Conservation (phyloP, 148 eudicot genomes). For the Rhododendron kiyosumense region DNA sequence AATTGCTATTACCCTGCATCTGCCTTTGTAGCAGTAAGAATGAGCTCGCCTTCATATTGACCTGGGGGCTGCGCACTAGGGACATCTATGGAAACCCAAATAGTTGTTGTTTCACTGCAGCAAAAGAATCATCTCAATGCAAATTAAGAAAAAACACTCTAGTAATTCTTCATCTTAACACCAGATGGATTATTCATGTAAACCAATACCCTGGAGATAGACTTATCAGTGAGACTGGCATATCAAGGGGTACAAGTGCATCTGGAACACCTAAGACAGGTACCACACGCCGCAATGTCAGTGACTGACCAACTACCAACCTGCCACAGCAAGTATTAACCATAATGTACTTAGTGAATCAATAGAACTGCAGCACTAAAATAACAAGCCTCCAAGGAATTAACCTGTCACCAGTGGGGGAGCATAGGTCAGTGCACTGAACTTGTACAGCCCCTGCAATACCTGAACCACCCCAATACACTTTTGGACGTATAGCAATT, state of each 20-base stretch:
- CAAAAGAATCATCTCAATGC: constrained; percentile 21
- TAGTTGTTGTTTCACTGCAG: constrained; percentile 84
- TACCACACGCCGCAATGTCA: constrained; percentile 72
- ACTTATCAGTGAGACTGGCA: constrained; percentile 62
- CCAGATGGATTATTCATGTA: not conserved
- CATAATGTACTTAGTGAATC: not conserved
- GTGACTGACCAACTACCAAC: constrained; percentile 64
- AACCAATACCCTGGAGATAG: constrained; percentile 69
- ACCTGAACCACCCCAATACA: constrained; percentile 69
- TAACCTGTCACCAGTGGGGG: constrained; percentile 82
- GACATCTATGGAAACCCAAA: constrained; percentile 86
- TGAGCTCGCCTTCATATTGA: constrained; percentile 82
- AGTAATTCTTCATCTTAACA: not conserved
- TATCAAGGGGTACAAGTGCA: constrained; percentile 96
- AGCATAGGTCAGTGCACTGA: constrained; percentile 77
- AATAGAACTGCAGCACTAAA: not conserved
- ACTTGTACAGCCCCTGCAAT: constrained; percentile 77
- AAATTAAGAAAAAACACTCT: constrained; percentile 2
- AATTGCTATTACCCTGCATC: constrained; percentile 69
- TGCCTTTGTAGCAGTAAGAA: constrained; percentile 67
- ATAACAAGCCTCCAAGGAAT: constrained; percentile 14
- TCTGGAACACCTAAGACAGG: constrained; percentile 95
- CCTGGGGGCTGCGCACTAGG: constrained; percentile 76
- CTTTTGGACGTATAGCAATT: constrained; percentile 95
- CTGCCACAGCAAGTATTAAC: constrained; percentile 31